phyloP scores from a whole-genome alignment of 345 rosid genomes.

The sweet orange (Citrus sinensis) region DNA sequence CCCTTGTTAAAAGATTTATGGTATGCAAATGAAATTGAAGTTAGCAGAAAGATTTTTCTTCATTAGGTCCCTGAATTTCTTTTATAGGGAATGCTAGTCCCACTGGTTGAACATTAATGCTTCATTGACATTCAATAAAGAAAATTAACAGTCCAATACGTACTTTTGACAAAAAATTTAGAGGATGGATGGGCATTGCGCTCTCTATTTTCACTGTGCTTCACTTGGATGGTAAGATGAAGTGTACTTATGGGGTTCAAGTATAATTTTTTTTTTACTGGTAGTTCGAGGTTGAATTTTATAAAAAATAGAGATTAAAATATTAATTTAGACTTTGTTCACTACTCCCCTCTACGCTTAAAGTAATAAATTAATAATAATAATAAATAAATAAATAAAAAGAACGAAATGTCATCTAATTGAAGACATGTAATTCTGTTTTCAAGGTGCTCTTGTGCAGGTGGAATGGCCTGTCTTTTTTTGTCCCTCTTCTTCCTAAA shows the following conservation, averaged over 20 bases:
- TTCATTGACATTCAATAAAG: neutral
- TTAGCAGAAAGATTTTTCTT: neutral
- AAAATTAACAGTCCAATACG: neutral
- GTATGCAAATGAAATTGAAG: conserved; percentile 1
- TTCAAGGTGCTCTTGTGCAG: too few relatives aligned
- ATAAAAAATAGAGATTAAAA: too few relatives aligned
- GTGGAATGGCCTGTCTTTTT: neutral
- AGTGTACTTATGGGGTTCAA: neutral
- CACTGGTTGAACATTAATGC: conserved; percentile 1
- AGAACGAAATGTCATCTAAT: neutral
- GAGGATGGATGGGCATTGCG: neutral
- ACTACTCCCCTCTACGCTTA: too few relatives aligned
- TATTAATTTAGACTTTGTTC: too few relatives aligned
- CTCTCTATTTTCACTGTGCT: neutral
- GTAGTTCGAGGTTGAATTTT: too few relatives aligned
- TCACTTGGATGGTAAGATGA: neutral
- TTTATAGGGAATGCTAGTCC: neutral
- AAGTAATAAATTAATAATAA: too few relatives aligned
- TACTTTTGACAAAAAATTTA: neutral
- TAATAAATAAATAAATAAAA: too few relatives aligned
- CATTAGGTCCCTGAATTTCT: neutral
- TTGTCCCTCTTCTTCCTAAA: neutral
- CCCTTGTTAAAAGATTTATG: neutral
- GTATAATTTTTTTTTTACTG: too few relatives aligned
- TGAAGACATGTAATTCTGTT: neutral